Evolutionary conservation across 768 basidiomycete species (phyloP), one percentile per base, ranked within the genome.

Genomic region (Lenzites betulinus): DNA sequence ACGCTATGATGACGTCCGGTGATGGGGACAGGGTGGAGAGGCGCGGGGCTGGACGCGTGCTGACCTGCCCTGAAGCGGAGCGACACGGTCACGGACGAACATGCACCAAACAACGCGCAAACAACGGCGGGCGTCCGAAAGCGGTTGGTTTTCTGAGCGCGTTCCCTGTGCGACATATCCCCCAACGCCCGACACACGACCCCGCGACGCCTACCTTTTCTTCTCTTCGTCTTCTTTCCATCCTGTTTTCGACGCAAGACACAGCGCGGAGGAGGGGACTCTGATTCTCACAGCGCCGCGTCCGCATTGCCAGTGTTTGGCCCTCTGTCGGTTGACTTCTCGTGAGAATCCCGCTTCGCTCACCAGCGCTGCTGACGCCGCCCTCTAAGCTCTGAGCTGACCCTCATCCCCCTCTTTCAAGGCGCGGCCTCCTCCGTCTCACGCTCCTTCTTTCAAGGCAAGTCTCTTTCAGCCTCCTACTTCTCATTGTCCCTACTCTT

Each of bases 391-490:
- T 62, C 26, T 41, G 54, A 50, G 79, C 79, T 73, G 65, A 70
- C 63, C 50, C 57, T 36, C 61, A 62, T 63, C 59, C 59, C 59
- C 47, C 48, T 54, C 58, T 58, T 49, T 67, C 70, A 74, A 85
- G 84, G 85, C 78, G 79, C 84, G 86, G 86, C 86, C 83, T 84
- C 85, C 84, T 87, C 84, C 85, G 84, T 78, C 67, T 71, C 72
- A 82, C 84, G 74, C 70, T 88, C 86, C 64, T 85, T 87, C 75
- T 54, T 51, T 65, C 75, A 77, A 83, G 82, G 86, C 86, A 63
- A 61, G 78, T 72, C 66, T 67, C 54, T 65, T 49, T 57, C 51
- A 12, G 42, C 58, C 64, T 65, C 50, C 51, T 62, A 55, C 33
- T 42, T n/a, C 51, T 20, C 36, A 20, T 28, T n/a, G 30, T 26